phyloP scores from a whole-genome alignment of 768 basidiomycete genomes.

The Tricholoma furcatifolium region DNA sequence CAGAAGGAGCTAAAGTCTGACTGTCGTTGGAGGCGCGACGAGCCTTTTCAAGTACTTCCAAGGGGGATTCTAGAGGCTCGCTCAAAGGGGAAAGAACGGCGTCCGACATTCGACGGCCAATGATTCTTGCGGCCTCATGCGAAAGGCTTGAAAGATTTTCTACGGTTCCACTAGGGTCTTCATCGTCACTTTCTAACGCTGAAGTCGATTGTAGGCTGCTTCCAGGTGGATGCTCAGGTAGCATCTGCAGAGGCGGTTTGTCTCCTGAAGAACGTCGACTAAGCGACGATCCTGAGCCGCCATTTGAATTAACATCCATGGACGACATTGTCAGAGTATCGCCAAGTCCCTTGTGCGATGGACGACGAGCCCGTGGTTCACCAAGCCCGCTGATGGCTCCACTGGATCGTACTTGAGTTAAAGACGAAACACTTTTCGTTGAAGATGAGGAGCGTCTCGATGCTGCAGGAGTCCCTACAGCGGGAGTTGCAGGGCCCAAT shows the following conservation, averaged over 20 bases:
- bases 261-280: slow-evolving; percentile 17
- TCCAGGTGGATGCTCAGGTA: slow-evolving; percentile 19
- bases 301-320: slow-evolving; percentile 22
- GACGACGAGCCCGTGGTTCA: slow-evolving; percentile 28
- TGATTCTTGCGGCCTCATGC: slow-evolving; percentile 25
- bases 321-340: slow-evolving; percentile 41
- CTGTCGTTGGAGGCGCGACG: slow-evolving; percentile 6
- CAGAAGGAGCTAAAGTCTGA: slow-evolving; percentile 2
- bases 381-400: slow-evolving; percentile 13
- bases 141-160: slow-evolving; percentile 12
- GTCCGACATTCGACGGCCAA: slow-evolving; percentile 43
- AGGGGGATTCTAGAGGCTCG: slow-evolving; percentile 11
- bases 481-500: slow-evolving; percentile 65
- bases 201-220: slow-evolving; percentile 44
- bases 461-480: slow-evolving; percentile 41
- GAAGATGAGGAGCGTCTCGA: slow-evolving; percentile 23
- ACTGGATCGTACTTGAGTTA: slow-evolving; percentile 23
- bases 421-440: slow-evolving; percentile 21
- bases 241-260: slow-evolving; percentile 11
- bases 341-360: slow-evolving; percentile 28
- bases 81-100: slow-evolving; percentile 33
- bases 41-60: slow-evolving; percentile 14
- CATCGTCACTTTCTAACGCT: slow-evolving; percentile 45
- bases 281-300: neutral
- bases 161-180: slow-evolving; percentile 17